Evolutionary conservation across 495 filamentous ascomycete genomes (phyloP), one percentile per base, ranked within the genome.

Genomic region (Cercophora samala): DNA sequence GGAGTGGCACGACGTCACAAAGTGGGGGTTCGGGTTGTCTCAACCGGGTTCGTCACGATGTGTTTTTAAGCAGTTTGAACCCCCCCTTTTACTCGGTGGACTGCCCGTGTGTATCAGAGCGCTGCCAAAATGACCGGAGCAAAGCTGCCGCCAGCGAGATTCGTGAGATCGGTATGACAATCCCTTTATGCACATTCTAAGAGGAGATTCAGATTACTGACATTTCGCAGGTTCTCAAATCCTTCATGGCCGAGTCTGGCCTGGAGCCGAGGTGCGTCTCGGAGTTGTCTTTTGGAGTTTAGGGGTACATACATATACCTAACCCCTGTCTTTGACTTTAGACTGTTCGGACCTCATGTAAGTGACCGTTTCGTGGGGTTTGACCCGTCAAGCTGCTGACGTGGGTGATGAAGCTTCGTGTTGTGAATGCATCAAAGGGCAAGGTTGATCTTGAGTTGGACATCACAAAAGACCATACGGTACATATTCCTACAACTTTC

Each of bases 381-480:
- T 2, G 26, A 62, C 2, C 13, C 8, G 13, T 25, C 4, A 15
- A 15, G 3, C 1, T n/a, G 24, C 53, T 52, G 6, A 24, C 13
- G 4, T 2, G 22, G 55, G 46, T 37, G 24, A 29, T 63, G 42
- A 60, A 96, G 90, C 82, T 99, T 55, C 88, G 87, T 58, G 82
- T 98, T 37, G 93, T 86, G 19, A 83, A 88, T 59, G 94, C 92
- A 60, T 77, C 75, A n/a, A 88, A 89, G 8, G 94, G 93, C 46
- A 82, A 81, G 26, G 94, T 99, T 51, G 87, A 91, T 55, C 96
- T 99, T 74, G 92, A 97, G 74, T 81, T 99, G 32, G 85, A 91
- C 63, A 91, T 99, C 61, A 78, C 89, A 54, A 91, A 93, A 71
- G 85, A 97, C 62, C 95, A 99, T 76, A 97, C 94, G 4, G 93